Conservation (phyloP, 768 basidiomycete genomes). For the Trametes cinnabarina region DNA sequence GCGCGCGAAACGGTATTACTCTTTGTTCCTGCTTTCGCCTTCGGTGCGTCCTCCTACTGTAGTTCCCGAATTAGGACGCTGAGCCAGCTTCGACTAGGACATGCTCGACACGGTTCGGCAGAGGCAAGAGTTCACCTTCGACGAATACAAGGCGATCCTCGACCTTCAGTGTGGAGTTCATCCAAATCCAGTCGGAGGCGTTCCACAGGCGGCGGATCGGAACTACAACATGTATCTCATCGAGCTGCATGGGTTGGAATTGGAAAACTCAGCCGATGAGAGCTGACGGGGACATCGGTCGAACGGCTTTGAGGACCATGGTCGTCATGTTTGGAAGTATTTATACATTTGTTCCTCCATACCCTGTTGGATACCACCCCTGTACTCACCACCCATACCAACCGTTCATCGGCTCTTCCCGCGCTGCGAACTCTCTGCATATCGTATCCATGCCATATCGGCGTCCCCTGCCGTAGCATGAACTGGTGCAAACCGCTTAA, state of each 20-base stretch:
- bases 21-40: constrained; percentile 71
- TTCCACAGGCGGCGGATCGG: constrained; percentile 55
- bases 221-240: constrained; percentile 88
- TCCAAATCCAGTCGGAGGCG: constrained; percentile 49
- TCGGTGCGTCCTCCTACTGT: constrained; percentile 46
- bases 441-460: constrained; percentile 38
- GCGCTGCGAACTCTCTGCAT: constrained; percentile 9
- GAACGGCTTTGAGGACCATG: not conserved
- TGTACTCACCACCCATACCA: constrained; percentile 21
- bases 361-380: constrained; percentile 18
- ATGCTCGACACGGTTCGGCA: constrained; percentile 72
- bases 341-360: constrained; percentile 18
- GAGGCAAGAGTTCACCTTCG: constrained; percentile 72
- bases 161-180: constrained; percentile 87
- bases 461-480: constrained; percentile 27
- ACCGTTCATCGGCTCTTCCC: not conserved
- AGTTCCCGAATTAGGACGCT: not conserved
- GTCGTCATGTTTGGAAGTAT: constrained; percentile 15
- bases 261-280: constrained; percentile 44
- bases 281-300: constrained; percentile 4
- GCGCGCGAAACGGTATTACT: constrained; percentile 76
- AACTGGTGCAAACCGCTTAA: constrained; percentile 15
- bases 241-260: constrained; percentile 80
- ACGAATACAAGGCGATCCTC: constrained; percentile 91
- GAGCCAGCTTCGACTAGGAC: constrained; percentile 42